Base-by-base conservation (phyloP, 2,329 filamentous ascomycete genomes). In the Phialocephala sp. region DNA sequence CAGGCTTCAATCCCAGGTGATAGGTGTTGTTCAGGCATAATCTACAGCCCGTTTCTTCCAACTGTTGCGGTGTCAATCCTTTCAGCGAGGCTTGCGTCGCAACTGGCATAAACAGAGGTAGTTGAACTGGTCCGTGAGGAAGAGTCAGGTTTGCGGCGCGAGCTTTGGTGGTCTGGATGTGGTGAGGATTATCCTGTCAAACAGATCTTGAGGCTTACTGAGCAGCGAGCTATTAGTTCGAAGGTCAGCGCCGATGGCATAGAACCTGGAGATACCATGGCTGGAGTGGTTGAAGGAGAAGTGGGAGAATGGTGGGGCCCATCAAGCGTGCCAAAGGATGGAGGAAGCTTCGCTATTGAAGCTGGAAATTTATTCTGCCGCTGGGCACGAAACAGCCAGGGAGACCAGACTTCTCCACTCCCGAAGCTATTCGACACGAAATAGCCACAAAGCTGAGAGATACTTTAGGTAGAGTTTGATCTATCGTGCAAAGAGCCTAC, bases 11-110 rank as follows among this genome's bases (percentile, higher is more conserved):
- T 11, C 95, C 95, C 67, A 99, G 82, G 77, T 99, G 95, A 76
- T 99, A 99, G 14, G 95, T 99, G 80, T 99, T 99, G 81, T 99
- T 99, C 70, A 99, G 82, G 78, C 95, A 99, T 50, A 99, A 81
- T 65, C 91, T 88, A 75, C 96, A 99, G 52, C 92, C 89, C 0
- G 94, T 96, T 62, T 92, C 89, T 73, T 95, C 94, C 2, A 99
- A 84, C 76, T 99, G 95, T 71, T 94, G 90, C 1, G 94, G 93
- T 0, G 95, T 98, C 63, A 99, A 81, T 52, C 95, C 95, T 77
- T 99, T 99, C 45, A 99, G 84, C 0, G 94, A 97, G 0, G 92
- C 95, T 79, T 99, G 95, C 0, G 95, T 99, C 36, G 95, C 95
- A 52, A 99, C 95, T 18, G 95, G 95, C 95, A 99, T 99, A 79